Base-by-base conservation (phyloP, 129 eudicot species). In the Tagetes patula region DNA sequence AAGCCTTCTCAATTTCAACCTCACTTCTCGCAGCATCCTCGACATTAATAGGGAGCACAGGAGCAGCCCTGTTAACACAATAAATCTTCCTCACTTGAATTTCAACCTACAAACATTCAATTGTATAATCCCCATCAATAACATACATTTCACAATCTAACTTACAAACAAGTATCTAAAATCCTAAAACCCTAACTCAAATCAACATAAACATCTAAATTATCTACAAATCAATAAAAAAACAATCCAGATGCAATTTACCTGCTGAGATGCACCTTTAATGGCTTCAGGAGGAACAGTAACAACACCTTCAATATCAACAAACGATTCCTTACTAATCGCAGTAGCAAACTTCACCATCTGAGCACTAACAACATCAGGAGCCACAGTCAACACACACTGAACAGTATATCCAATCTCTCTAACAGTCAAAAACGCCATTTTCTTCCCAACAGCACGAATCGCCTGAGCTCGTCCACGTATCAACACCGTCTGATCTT, bases 11-110 rank as follows among this genome's bases (percentile, higher is more conserved):
- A 5, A 92, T 89, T 70, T 92, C 98, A 32, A 49, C 76, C 34
- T 92, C 98, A 76, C 96, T 89, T 69, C 98, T 86, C 9, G 98
- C 87, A 55, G 98, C 98, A 82, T 92, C 98, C 75, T 92, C 98
- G 12, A 92, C 82, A 42, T 81, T 89, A 3, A 92, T 87, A 63
- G 98, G 98, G 65, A 92, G 79, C 40, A 86, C 77, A 5, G 91
- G 75, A 31, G 82, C 48, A 5, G 98, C 89, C 85, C 80, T 73
- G 87, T 75, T 87, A 4, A 92, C 81, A 50, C 88, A 83, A 70
- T 89, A 67, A n/a, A 92, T 70, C 78, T 89, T 92, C 63, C 84
- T 79, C 8, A 89, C 95, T 77, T 89, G 96, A 37, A 92, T 64
- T 78, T 92, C 98, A 65, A 92, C 98, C 98, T 92, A 77, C 71